phyloP scores from a whole-genome alignment of 1,284 basidiomycete genomes.

The Naganishia albida region DNA sequence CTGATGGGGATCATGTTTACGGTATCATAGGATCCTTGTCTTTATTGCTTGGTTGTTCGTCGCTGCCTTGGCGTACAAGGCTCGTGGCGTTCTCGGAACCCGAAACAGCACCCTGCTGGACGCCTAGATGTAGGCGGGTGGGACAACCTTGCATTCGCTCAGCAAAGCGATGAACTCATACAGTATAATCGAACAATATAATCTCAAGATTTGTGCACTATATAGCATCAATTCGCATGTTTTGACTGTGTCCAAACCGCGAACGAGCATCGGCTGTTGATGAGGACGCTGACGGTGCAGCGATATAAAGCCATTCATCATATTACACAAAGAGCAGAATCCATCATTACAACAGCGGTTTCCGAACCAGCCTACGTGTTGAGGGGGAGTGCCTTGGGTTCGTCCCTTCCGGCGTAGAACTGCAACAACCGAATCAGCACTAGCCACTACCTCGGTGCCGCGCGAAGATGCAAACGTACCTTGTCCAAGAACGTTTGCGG shows the following conservation, averaged over 20 bases:
- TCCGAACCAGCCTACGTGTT: background rate
- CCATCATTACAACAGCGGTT: too few relatives aligned
- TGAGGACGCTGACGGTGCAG: too few relatives aligned
- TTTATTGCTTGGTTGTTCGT: constrained; percentile 44
- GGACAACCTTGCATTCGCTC: too few relatives aligned
- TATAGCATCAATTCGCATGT: too few relatives aligned
- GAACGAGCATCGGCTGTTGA: too few relatives aligned
- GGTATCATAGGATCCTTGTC: constrained; percentile 44
- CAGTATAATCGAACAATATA: too few relatives aligned
- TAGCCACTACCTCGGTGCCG: too few relatives aligned
- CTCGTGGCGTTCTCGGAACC: constrained; percentile 48
- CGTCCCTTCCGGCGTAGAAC: constrained; percentile 53
- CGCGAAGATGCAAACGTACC: constrained; percentile 29
- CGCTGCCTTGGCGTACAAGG: constrained; percentile 48
- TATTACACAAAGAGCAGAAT: background rate
- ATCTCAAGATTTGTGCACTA: too few relatives aligned
- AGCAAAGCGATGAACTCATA: too few relatives aligned
- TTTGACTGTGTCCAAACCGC: too few relatives aligned
- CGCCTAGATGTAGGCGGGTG: constrained; percentile 2
- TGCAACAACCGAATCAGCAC: constrained; percentile 2
- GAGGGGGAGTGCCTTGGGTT: constrained; percentile 39
- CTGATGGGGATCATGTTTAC: too few relatives aligned
- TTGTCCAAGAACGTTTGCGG: constrained; percentile 55
- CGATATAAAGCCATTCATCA: background rate
- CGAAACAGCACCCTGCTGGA: constrained; percentile 24